Base-by-base conservation (phyloP, 2,329 filamentous ascomycete genomes). In the Rugonectria rugulosa region DNA sequence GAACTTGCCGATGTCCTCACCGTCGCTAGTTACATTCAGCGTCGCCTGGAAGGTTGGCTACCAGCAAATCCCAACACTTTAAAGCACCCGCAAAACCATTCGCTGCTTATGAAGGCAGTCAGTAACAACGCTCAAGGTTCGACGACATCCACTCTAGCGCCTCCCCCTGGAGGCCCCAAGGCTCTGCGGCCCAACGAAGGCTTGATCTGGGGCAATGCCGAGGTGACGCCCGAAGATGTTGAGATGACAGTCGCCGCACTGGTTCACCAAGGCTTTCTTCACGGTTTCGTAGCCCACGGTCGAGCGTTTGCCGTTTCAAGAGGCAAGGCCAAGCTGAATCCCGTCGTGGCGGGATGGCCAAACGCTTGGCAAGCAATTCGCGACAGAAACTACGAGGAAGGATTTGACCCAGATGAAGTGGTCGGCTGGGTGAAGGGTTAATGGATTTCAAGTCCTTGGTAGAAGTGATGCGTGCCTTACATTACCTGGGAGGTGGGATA, bases 301-400 rank as follows among this genome's bases (percentile, higher is more conserved):
- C 86, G 88, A 68, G 83, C 90, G 43, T 92, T 97, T 68, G 92
- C 92, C 11, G 90, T 97, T 37, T 86, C 89, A 47, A 92, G 93
- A 3, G 87, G 90, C 20, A 89, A 88, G 77, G 81, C 82, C 56
- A 84, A 82, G 61, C 84, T 83, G 5, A 82, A 85, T 20, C 82
- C 88, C 0, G 73, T 91, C 17, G 79, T 79, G 27, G 89, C 88
- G 1, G 91, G 90, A 0, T 97, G 94, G 77, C 92, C 93, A 1
- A 78, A 77, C 37, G 85, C 91, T 1, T 92, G 88, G 81, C 80
- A 86, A 53, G 88, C 88, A 0, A 82, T 96, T 14, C 80, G 78
- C 40, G 79, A 83, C 27, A 83, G 84, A 61, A 82, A 86, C 51
- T 80, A 80, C 12, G 80, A 83, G 38, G 83, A 87, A 60, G 80